Conservation (phyloP, 2,329 filamentous ascomycete genomes). For the Sporothrix humicola region DNA sequence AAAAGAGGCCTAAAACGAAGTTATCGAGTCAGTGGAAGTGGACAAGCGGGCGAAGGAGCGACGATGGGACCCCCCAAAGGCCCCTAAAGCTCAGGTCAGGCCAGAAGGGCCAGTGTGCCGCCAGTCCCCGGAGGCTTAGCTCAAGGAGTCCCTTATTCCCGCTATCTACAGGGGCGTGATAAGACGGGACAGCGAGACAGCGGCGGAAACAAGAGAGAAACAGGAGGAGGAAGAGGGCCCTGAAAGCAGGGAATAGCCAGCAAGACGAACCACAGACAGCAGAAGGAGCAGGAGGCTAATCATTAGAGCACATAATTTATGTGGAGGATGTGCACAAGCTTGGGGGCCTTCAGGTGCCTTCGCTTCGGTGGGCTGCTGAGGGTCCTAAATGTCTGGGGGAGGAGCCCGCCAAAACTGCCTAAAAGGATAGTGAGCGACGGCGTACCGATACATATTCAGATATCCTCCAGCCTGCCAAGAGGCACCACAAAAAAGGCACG, state of each 20-base stretch:
- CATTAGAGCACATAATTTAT: constrained; percentile 14
- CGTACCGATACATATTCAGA: background rate
- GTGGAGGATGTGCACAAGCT: constrained; percentile 16
- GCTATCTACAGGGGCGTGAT: background rate
- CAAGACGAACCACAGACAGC: background rate
- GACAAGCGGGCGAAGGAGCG: background rate
- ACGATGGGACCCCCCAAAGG: background rate
- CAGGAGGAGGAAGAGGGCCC: background rate
- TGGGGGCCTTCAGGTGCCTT: background rate
- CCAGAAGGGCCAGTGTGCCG: background rate
- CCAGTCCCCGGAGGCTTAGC: background rate
- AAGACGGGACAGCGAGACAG: background rate
- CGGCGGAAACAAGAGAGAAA: constrained; percentile 2
- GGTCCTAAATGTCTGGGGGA: background rate
- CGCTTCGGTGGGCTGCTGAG: background rate
- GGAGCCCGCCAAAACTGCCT: background rate
- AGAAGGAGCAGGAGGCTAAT: constrained; percentile 3
- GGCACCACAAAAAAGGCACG: constrained; percentile 14
- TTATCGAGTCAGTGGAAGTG: constrained; percentile 3
- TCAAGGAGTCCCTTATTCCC: background rate
- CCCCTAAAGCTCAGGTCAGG: background rate
- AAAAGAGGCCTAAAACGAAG: background rate
- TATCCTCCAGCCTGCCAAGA: background rate
- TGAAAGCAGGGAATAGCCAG: background rate
- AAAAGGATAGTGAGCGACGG: background rate